Conservation (phyloP, 2,329 filamentous ascomycete genomes). For the Macrophomina tecta region DNA sequence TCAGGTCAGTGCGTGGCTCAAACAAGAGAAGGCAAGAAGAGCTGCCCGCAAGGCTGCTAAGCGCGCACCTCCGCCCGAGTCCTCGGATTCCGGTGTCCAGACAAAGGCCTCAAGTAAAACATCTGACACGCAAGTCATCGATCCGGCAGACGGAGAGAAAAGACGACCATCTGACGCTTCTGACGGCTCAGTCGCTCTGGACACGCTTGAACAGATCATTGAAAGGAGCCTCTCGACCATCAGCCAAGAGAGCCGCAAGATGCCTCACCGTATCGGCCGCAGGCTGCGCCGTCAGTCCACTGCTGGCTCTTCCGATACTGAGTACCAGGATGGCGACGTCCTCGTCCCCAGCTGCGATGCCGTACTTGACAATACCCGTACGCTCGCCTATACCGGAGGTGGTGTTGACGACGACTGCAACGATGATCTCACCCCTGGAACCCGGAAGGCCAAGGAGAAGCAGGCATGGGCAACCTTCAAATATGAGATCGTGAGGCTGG, state of each 20-base stretch:
- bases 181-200: conserved; percentile 74
- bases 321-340: conserved; percentile 79
- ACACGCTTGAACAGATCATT: conserved; percentile 80
- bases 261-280: conserved; percentile 30
- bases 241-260: conserved; percentile 43
- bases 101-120: conserved; percentile 34
- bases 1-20: conserved; percentile 68
- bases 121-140: conserved; percentile 26
- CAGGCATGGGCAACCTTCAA: conserved; percentile 89
- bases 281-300: conserved; percentile 48
- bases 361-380: conserved; percentile 87
- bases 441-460: conserved; percentile 67
- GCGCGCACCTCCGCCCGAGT: neutral
- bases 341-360: conserved; percentile 86
- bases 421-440: conserved; percentile 47
- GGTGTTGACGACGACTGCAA: conserved; percentile 47
- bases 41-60: conserved; percentile 48
- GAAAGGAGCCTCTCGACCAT: conserved; percentile 66
- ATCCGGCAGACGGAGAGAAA: conserved; percentile 42
- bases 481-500: conserved; percentile 84
- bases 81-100: conserved; percentile 52
- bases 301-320: conserved; percentile 79
- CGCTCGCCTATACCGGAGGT: conserved; percentile 74
- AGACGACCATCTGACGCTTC: conserved; percentile 66
- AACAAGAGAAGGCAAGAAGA: conserved; percentile 76